Evolutionary conservation across 768 basidiomycete genomes (phyloP), one percentile per base, ranked within the genome.

Genomic region (Boletus coccyginus): DNA sequence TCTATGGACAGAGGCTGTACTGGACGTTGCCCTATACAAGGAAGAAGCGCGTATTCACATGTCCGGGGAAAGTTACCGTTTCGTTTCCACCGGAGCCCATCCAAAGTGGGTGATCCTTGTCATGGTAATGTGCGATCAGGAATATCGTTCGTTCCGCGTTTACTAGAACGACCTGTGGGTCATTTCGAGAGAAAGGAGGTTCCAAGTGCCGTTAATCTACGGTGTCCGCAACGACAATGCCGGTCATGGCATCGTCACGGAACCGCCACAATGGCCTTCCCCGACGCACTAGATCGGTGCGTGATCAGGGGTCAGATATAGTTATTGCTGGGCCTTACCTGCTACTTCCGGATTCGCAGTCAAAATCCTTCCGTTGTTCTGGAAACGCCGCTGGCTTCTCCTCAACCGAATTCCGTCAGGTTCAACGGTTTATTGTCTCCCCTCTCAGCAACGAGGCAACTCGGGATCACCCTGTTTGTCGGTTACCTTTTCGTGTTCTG

Each of bases 321-420:
- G 68, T 46, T 62, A 53, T 60, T 53, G 47, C 58, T 55, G 63
- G 55, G 35, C 60, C 62, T 52, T 62, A 52, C 67, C 42, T 59
- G 62, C 62, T 62, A 53, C 65, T 65, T 65, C 60, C 54, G 60
- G 68, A 62, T 67, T 65, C 63, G 57, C 68, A 67, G 50, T 59
- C 65, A 58, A 67, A 57, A 56, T 49, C 43, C 45, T 42, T 61
- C 59, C 59, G 31, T 55, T 40, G 24, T 55, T 52, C 52, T 62
- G 67, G 68, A 55, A 65, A 65, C 58, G 50, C 66, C 66, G 65
- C 50, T 48, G 32, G 45, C 56, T 64, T 66, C 55, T 48, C 29
- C 55, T 46, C 61, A n/a, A 36, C 50, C 55, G 36, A 35, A 40
- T 52, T 55, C 31, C 44, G 49, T 59, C 10, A 29, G 9, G 53